Conservation (phyloP, 164 flowering plant species). For the Vitis rupestris region DNA sequence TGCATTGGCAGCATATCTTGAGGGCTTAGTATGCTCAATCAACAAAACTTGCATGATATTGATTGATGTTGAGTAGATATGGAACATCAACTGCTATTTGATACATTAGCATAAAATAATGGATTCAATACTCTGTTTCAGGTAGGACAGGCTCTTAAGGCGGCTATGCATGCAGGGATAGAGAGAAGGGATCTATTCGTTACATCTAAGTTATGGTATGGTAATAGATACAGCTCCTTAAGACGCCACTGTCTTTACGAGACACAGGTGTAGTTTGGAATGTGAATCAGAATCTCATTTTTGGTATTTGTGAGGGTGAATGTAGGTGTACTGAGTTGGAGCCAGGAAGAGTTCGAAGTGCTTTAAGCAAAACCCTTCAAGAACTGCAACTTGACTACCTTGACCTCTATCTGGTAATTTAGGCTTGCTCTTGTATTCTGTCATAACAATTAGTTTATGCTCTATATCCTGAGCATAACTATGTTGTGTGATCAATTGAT, state of each 20-base stretch:
- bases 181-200: conserved; percentile 50
- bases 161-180: conserved; percentile 49
- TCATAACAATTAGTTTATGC: neutral
- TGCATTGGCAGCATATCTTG: neutral
- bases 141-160: conserved; percentile 42
- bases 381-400: conserved; percentile 61
- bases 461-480: neutral
- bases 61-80: too few species aligned
- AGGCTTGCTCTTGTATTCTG: too few species aligned
- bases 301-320: conserved; percentile 3
- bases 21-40: too few species aligned
- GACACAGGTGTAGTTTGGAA: neutral
- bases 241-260: neutral
- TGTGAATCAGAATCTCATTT: neutral
- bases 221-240: neutral
- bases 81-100: too few species aligned
- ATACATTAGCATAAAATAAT: too few species aligned
- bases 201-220: conserved; percentile 55
- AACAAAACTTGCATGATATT: too few species aligned
- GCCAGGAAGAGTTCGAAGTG: conserved; percentile 49
- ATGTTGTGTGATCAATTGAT: neutral
- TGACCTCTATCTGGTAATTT: conserved; percentile 50
- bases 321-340: conserved; percentile 47
- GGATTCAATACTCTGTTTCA: neutral
- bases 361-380: conserved; percentile 41